phyloP scores from a whole-genome alignment of 306 rosid species.

The Castanopsis chinensis region DNA sequence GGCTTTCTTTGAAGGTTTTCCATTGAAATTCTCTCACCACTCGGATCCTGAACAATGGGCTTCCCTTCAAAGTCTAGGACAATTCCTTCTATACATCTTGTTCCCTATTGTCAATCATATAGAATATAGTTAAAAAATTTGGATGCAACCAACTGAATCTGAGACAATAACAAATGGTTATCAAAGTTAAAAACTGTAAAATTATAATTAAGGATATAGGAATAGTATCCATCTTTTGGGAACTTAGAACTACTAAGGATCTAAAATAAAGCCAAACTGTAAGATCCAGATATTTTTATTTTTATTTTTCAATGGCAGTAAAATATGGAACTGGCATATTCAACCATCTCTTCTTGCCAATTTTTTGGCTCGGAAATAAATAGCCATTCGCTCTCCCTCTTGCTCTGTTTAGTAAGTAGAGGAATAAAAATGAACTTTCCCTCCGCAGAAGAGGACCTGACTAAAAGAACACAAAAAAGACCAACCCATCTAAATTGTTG shows the following conservation, averaged over 20 bases:
- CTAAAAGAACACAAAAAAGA: too few relatives aligned
- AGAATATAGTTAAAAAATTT: neutral
- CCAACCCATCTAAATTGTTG: too few relatives aligned
- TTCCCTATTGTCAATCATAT: slow-evolving; percentile 32
- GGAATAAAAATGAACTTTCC: too few relatives aligned
- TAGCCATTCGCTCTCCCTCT: too few relatives aligned
- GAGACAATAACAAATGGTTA: neutral
- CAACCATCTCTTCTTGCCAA: too few relatives aligned
- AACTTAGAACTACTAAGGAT: neutral
- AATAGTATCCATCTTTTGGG: neutral
- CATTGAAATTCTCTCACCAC: slow-evolving; percentile 21
- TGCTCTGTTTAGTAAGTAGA: too few relatives aligned
- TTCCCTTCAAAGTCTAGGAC: slow-evolving; percentile 41
- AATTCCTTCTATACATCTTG: slow-evolving; percentile 39
- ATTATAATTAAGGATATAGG: neutral
- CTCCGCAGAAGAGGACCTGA: too few relatives aligned
- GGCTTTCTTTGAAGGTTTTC: slow-evolving; percentile 25
- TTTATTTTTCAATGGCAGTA: too few relatives aligned
- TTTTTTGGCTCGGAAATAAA: too few relatives aligned
- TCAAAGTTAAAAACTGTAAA: neutral
- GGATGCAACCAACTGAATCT: neutral
- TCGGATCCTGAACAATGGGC: neutral
- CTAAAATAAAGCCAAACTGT: neutral
- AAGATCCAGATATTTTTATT: too few relatives aligned
- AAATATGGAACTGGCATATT: too few relatives aligned